Evolutionary conservation across 2,329 filamentous ascomycete genomes (phyloP).

Genomic region (Clarireedia homoeocarpa): DNA sequence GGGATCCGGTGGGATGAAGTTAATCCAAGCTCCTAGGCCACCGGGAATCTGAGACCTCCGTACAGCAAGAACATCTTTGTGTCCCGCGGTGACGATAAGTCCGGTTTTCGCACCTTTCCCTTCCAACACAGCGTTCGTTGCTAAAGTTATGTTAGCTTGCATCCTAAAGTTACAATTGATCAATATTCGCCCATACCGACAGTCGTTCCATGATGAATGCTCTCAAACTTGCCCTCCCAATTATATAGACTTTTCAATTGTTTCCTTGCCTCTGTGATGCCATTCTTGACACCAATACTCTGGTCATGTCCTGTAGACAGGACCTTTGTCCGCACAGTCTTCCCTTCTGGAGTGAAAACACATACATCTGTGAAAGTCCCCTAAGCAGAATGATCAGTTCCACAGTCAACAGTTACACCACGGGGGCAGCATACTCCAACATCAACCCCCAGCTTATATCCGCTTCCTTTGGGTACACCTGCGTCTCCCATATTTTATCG

Average conservation of each 20-base stretch:
- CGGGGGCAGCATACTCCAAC: not conserved
- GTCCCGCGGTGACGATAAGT: not conserved
- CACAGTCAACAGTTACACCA: no score
- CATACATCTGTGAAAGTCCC: constrained; percentile 4
- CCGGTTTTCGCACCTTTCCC: not conserved
- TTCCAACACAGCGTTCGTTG: not conserved
- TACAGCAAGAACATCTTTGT: constrained; percentile 1
- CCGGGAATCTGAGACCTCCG: not conserved
- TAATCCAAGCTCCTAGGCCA: not conserved
- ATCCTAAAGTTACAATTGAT: not conserved
- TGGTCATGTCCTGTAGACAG: not conserved
- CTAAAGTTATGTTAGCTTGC: not conserved
- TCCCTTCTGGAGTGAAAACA: not conserved
- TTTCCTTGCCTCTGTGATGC: not conserved
- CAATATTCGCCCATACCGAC: not conserved
- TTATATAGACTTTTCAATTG: not conserved
- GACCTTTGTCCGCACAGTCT: not conserved
- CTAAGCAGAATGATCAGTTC: not conserved
- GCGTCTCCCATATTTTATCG: not conserved
- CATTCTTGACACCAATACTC: constrained; percentile 1
- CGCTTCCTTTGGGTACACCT: not conserved
- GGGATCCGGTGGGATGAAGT: not conserved
- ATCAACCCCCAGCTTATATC: constrained; percentile 1
- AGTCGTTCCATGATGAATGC: constrained; percentile 2
- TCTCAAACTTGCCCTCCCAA: not conserved